These are phyloP conservation scores for Alternaria postmessia DNA, from an alignment of 2,329 filamentous ascomycete species.

Conservation along the genomic window DNA sequence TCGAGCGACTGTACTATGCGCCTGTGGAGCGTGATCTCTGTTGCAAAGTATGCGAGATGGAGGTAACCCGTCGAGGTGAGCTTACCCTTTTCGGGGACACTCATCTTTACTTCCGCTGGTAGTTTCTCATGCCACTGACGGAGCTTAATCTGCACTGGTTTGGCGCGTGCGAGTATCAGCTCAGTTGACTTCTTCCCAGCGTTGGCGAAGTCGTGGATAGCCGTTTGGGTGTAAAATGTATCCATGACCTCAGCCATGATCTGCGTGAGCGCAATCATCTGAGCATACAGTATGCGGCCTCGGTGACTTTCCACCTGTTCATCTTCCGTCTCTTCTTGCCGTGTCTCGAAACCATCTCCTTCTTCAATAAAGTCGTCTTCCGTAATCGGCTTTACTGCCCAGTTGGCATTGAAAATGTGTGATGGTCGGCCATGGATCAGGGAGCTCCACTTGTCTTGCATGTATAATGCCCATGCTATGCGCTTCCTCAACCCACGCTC, in stretches of 20 bases:
- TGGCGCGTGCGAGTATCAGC: slow-evolving; percentile 76
- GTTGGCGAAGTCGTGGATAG: slow-evolving; percentile 72
- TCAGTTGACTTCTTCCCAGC: slow-evolving; percentile 75
- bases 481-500: slow-evolving; percentile 85
- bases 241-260: slow-evolving; percentile 83
- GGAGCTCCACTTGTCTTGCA: slow-evolving; percentile 94
- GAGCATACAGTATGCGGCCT: slow-evolving; percentile 74
- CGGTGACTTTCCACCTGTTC: slow-evolving; percentile 69
- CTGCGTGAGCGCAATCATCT: slow-evolving; percentile 77
- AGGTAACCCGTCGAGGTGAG: slow-evolving; percentile 68
- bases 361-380: slow-evolving; percentile 76
- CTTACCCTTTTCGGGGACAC: slow-evolving; percentile 56
- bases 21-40: slow-evolving; percentile 91
- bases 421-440: slow-evolving; percentile 86
- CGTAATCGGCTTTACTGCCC: slow-evolving; percentile 75
- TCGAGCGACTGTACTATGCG: slow-evolving; percentile 85
- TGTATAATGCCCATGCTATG: slow-evolving; percentile 89
- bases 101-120: slow-evolving; percentile 71
- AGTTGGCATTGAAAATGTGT: slow-evolving; percentile 74
- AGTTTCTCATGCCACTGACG: slow-evolving; percentile 82
- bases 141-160: slow-evolving; percentile 81
- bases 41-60: slow-evolving; percentile 91
- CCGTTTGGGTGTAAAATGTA: slow-evolving; percentile 81
- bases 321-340: slow-evolving; percentile 59
- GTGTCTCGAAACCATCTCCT: slow-evolving; percentile 61